phyloP scores from a whole-genome alignment of 306 rosid species.

The Castanea sativa region DNA sequence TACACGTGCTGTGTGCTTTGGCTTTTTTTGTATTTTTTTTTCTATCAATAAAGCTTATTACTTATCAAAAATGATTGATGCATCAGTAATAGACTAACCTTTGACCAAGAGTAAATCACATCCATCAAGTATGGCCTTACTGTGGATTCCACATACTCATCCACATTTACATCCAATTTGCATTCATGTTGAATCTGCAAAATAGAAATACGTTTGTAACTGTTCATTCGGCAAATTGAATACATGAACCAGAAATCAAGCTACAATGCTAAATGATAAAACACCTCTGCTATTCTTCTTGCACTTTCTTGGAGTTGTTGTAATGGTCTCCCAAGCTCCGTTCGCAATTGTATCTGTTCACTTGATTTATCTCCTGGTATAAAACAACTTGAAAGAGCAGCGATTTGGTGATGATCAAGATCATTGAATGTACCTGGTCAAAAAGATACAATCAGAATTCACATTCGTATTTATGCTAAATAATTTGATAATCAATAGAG shows the following conservation, averaged over 20 bases:
- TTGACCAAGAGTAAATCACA: slow-evolving; percentile 93
- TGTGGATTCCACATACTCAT: slow-evolving; percentile 93
- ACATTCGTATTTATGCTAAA: background rate
- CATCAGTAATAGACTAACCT: slow-evolving; percentile 54
- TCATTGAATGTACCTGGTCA: slow-evolving; percentile 87
- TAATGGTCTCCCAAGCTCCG: slow-evolving; percentile 88
- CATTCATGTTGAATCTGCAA: slow-evolving; percentile 93
- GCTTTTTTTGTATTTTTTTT: too few species aligned
- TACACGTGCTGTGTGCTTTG: background rate
- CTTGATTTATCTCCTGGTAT: slow-evolving; percentile 86
- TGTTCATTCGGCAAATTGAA: slow-evolving; percentile 9
- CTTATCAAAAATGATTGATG: too few species aligned
- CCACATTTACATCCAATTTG: slow-evolving; percentile 79
- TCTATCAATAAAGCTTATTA: too few species aligned
- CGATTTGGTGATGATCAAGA: slow-evolving; percentile 95
- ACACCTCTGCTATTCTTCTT: slow-evolving; percentile 93
- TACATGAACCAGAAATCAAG: slow-evolving; percentile 1
- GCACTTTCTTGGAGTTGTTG: slow-evolving; percentile 99
- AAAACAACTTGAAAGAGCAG: slow-evolving; percentile 96
- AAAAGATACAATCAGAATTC: background rate
- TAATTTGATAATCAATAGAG: background rate
- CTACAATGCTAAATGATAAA: slow-evolving; percentile 10
- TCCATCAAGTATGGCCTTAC: slow-evolving; percentile 97
- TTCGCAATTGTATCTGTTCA: slow-evolving; percentile 89
- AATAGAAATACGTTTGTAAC: slow-evolving; percentile 5